A percentile compares a stretch with the other conserved stretches of the same genome.
Evolutionary conservation across 306 rosid genomes (phyloP).

Genomic region (Malus sieversii): DNA sequence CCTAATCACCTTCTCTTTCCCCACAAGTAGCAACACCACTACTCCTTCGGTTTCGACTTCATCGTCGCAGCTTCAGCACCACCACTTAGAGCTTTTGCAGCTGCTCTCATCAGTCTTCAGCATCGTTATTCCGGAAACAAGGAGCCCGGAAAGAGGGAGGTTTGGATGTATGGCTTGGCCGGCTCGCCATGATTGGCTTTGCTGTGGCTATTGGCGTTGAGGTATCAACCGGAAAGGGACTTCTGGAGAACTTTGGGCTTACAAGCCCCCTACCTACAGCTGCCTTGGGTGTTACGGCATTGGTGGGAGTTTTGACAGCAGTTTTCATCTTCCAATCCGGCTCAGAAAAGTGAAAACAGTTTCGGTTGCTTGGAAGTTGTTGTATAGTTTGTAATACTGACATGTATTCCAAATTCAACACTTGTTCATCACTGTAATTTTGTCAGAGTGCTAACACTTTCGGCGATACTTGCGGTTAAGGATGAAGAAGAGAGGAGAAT

Average conservation of each 20-base stretch:
- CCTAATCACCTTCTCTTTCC: too few relatives aligned
- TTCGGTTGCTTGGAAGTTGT: slow-evolving; percentile 1
- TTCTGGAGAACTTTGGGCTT: slow-evolving; percentile 89
- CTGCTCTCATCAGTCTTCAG: too few relatives aligned
- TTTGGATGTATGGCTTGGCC: slow-evolving; percentile 83
- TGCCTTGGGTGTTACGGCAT: slow-evolving; percentile 76
- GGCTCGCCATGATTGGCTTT: slow-evolving; percentile 90
- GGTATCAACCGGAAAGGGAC: slow-evolving; percentile 81
- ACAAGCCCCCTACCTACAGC: slow-evolving; percentile 61
- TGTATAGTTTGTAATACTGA: slow-evolving; percentile 30
- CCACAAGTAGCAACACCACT: too few relatives aligned
- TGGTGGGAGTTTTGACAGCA: slow-evolving; percentile 80
- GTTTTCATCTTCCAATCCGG: slow-evolving; percentile 93
- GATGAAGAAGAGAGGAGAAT: too few relatives aligned
- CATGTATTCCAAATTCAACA: slow-evolving; percentile 9
- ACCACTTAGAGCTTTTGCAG: too few relatives aligned
- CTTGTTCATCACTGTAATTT: slow-evolving; percentile 25
- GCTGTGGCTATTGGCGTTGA: slow-evolving; percentile 67
- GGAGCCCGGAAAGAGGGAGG: too few relatives aligned
- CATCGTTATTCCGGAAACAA: too few relatives aligned
- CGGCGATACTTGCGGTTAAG: too few relatives aligned
- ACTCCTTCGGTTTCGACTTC: too few relatives aligned
- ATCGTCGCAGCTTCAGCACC: too few relatives aligned
- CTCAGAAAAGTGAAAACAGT: slow-evolving; percentile 44
- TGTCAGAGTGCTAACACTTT: slow-evolving; percentile 1